Conservation (phyloP, 345 rosid genomes). For the Eucalyptus victrix region DNA sequence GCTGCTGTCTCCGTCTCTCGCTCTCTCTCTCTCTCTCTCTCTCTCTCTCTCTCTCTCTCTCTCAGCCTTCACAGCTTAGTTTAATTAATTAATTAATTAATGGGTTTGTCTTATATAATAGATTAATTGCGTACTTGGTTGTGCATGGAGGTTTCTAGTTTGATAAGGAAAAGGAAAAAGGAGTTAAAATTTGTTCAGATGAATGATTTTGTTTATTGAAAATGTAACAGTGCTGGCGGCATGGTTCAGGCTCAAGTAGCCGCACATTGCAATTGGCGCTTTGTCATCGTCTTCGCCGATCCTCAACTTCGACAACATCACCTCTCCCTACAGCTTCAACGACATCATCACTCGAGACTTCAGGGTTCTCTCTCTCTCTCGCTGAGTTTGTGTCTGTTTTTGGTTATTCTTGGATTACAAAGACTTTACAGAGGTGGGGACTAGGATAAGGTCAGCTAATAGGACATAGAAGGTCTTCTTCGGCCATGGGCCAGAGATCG, state of each 20-base stretch:
- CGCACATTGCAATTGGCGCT: slow-evolving; percentile 71
- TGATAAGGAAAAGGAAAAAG: too few relatives aligned
- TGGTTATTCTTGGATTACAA: not conserved
- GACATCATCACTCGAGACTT: slow-evolving; percentile 62
- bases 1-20: too few relatives aligned
- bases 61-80: too few relatives aligned
- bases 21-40: too few relatives aligned
- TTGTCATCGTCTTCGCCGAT: slow-evolving; percentile 76
- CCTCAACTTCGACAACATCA: slow-evolving; percentile 53
- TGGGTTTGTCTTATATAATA: too few relatives aligned
- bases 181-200: not conserved
- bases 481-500: slow-evolving; percentile 4
- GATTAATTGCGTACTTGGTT: too few relatives aligned
- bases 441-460: not conserved
- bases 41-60: too few relatives aligned
- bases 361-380: slow-evolving; percentile 25
- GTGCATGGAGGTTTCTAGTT: too few relatives aligned
- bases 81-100: too few relatives aligned
- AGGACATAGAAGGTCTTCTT: not conserved
- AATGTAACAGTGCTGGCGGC: slow-evolving; percentile 68
- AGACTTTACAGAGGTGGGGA: not conserved
- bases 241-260: slow-evolving; percentile 81
- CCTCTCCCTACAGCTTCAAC: slow-evolving; percentile 61
- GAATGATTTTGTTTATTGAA: not conserved
- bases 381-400: not conserved